phyloP scores from a whole-genome alignment of 2,329 filamentous ascomycete genomes.

The Lecanicillium sp. region DNA sequence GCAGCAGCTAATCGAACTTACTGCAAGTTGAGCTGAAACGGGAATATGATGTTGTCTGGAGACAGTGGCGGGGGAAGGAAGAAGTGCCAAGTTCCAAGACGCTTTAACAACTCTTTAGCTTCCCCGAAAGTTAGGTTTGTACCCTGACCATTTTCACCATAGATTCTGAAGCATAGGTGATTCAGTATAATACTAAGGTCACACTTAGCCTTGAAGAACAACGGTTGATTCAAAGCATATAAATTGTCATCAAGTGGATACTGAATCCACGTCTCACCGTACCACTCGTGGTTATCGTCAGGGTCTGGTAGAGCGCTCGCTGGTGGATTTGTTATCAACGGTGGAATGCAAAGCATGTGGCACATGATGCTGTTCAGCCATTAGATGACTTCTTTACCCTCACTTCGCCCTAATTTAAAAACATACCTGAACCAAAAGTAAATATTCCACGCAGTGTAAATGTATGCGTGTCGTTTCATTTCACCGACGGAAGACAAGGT shows the following conservation, averaged over 20 bases:
- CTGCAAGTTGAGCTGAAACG: constrained; percentile 27
- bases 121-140: constrained; percentile 7
- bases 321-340: constrained; percentile 23
- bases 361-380: not conserved
- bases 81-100: constrained; percentile 21
- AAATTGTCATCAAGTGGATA: constrained; percentile 22
- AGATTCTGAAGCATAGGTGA: constrained; percentile 16
- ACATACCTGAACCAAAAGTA: constrained; percentile 28
- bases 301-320: constrained; percentile 21
- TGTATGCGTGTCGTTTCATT: constrained; percentile 14
- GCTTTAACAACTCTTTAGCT: constrained; percentile 14
- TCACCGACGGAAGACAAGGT: constrained; percentile 8
- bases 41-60: constrained; percentile 22
- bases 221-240: constrained; percentile 19
- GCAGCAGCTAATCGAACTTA: constrained; percentile 17
- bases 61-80: constrained; percentile 19
- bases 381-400: not conserved
- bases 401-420: not conserved
- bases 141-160: not conserved
- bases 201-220: constrained; percentile 22
- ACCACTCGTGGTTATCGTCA: constrained; percentile 19
- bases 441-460: constrained; percentile 29
- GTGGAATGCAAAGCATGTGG: constrained; percentile 16
- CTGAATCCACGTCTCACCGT: constrained; percentile 26
- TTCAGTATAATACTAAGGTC: constrained; percentile 25